Percentiles rank a stretch among this genome's conserved stretches.
These are phyloP conservation scores for Claviceps arundinis DNA, from an alignment of 2,329 filamentous ascomycete genomes.

Conservation along the genomic window DNA sequence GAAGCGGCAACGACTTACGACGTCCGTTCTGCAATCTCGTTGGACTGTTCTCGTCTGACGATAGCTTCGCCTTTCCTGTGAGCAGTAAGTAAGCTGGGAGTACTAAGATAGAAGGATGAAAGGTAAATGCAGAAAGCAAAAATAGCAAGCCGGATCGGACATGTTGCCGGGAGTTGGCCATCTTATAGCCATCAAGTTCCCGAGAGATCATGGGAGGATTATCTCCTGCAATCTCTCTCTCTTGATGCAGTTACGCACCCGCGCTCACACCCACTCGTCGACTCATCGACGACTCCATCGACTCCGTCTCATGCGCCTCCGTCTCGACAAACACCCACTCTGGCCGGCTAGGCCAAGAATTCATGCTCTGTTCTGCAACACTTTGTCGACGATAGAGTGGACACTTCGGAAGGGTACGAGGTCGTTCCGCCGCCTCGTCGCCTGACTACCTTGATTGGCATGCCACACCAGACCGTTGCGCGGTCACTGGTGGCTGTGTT, in stretches of 20 bases:
- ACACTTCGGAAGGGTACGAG: slow-evolving; percentile 5
- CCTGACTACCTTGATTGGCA: slow-evolving; percentile 4
- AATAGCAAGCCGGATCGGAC: not conserved
- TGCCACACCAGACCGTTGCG: not conserved
- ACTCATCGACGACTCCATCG: not conserved
- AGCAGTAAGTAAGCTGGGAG: not conserved
- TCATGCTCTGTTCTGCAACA: not conserved
- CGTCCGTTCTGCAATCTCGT: not conserved
- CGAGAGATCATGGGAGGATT: not conserved
- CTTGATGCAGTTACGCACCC: not conserved
- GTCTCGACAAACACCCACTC: slow-evolving; percentile 1
- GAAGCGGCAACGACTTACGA: not conserved
- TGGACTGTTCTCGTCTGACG: not conserved
- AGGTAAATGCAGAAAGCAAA: not conserved
- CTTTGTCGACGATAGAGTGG: not conserved
- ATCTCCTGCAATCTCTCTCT: not conserved
- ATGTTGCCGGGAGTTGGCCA: not conserved
- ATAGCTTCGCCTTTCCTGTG: not conserved
- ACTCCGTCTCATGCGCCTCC: not conserved
- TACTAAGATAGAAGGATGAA: not conserved
- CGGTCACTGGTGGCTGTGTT: not conserved
- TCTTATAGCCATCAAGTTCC: slow-evolving; percentile 1
- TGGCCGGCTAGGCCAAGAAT: not conserved
- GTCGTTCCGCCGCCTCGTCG: slow-evolving; percentile 7
- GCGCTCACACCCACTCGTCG: not conserved